Conservation (phyloP, 2,329 filamentous ascomycete genomes). For the Endoconidiophora laricicola region DNA sequence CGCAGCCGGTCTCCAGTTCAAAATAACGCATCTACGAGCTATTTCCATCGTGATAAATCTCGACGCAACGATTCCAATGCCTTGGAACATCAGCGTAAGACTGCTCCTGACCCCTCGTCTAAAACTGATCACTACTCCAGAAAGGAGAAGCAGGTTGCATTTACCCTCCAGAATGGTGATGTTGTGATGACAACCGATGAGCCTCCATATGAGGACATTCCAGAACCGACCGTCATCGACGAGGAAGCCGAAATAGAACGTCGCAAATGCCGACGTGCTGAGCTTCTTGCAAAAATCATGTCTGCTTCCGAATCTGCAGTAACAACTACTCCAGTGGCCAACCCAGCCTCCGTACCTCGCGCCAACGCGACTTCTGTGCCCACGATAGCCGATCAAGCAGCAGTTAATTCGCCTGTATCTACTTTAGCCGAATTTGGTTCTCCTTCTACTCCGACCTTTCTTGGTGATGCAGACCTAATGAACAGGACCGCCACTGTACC, state of each 20-base stretch:
- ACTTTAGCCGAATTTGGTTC: slow-evolving; percentile 22
- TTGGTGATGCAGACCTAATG: slow-evolving; percentile 7
- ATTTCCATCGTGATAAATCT: slow-evolving; percentile 16
- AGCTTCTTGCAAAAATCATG: slow-evolving; percentile 68
- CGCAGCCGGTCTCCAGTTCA: slow-evolving; percentile 32
- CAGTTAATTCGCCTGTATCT: slow-evolving; percentile 29
- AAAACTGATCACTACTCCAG: slow-evolving; percentile 32
- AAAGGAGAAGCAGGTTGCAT: slow-evolving; percentile 11
- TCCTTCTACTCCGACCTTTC: slow-evolving; percentile 2
- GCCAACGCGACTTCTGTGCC: slow-evolving; percentile 18
- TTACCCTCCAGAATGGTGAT: slow-evolving; percentile 6
- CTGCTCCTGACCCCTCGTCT: slow-evolving; percentile 36
- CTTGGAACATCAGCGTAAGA: neutral
- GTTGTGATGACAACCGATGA: slow-evolving; percentile 9
- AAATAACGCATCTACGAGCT: slow-evolving; percentile 4
- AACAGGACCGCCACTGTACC: slow-evolving; percentile 17
- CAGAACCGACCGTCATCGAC: slow-evolving; percentile 46
- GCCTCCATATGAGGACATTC: neutral
- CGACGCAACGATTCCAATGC: slow-evolving; percentile 15
- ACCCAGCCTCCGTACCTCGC: slow-evolving; percentile 31
- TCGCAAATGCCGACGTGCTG: slow-evolving; percentile 67
- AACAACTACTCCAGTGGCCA: slow-evolving; percentile 29
- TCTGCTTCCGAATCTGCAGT: slow-evolving; percentile 54
- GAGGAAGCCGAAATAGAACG: slow-evolving; percentile 74
- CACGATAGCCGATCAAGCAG: slow-evolving; percentile 20